Conservation (phyloP, 441 rosid genomes). For the Jatropha podagrica region DNA sequence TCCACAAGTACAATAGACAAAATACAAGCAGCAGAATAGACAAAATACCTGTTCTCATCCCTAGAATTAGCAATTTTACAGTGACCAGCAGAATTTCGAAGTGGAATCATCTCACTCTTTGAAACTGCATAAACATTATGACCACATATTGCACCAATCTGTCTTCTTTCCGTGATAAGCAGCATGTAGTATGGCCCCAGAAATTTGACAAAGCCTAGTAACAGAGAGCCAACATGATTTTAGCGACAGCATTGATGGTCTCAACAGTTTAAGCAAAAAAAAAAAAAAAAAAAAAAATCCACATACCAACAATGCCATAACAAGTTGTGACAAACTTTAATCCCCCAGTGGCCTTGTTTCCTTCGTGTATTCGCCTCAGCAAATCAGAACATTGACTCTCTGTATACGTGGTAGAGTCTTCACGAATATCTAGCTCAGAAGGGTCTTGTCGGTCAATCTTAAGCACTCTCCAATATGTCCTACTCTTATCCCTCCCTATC, state of each 20-base stretch:
- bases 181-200: conserved; percentile 97
- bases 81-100: conserved; percentile 56
- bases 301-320: conserved; percentile 92
- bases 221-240: conserved; percentile 15
- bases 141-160: conserved; percentile 86
- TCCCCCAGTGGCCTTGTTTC: conserved; percentile 87
- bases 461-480: conserved; percentile 80
- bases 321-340: conserved; percentile 76
- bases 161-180: conserved; percentile 82
- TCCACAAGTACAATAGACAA: conserved; percentile 2
- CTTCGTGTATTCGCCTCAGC: conserved; percentile 82
- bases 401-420: conserved; percentile 74
- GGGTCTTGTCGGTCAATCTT: conserved; percentile 82
- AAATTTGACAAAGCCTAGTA: conserved; percentile 83
- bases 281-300: background rate
- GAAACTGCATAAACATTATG: conserved; percentile 83
- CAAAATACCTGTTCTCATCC: conserved; percentile 77
- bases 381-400: conserved; percentile 75
- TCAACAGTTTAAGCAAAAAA: background rate
- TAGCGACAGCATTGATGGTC: conserved; percentile 6
- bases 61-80: conserved; percentile 41
- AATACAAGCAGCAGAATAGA: conserved; percentile 27
- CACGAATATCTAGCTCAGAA: conserved; percentile 66
- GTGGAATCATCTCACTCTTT: conserved; percentile 75
- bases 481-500: conserved; percentile 89